phyloP scores from a whole-genome alignment of 306 rosid species.

The Casuarina cunninghamiana region DNA sequence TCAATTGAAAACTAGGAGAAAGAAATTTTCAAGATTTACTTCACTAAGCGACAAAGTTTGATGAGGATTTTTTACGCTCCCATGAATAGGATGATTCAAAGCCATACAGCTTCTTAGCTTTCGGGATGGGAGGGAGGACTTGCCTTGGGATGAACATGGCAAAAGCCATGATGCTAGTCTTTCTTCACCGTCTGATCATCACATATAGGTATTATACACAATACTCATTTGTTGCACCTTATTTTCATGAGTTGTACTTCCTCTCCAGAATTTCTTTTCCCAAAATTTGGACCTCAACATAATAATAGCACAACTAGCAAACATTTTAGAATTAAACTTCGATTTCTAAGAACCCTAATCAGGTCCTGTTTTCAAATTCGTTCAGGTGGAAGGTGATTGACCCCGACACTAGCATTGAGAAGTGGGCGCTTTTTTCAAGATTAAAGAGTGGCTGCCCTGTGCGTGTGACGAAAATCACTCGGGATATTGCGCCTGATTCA shows the following conservation, averaged over 20 bases:
- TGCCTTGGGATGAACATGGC: conserved; percentile 91
- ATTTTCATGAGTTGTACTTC: too few species aligned
- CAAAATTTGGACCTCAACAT: too few species aligned
- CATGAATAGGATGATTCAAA: conserved; percentile 54
- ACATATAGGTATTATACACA: conserved; percentile 46
- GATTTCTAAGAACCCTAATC: too few species aligned
- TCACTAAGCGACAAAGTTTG: background rate
- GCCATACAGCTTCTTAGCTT: conserved; percentile 73
- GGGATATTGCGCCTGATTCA: background rate
- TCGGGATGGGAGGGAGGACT: conserved; percentile 91
- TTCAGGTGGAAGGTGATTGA: conserved; percentile 74
- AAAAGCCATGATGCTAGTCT: conserved; percentile 81
- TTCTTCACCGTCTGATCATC: conserved; percentile 76
- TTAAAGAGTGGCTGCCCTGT: conserved; percentile 74
- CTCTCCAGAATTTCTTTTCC: too few species aligned
- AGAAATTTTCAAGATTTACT: background rate
- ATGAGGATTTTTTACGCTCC: background rate
- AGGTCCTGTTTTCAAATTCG: background rate
- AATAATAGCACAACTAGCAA: too few species aligned
- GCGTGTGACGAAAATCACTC: conserved; percentile 32
- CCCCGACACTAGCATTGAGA: conserved; percentile 67
- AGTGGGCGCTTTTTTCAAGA: conserved; percentile 69
- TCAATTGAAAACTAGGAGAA: background rate
- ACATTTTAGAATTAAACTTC: too few species aligned
- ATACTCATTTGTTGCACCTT: too few species aligned